Evolutionary conservation across 345 rosid species (phyloP), one percentile per base, ranked within the genome.

Genomic region (Diplotaxis tenuifolia): DNA sequence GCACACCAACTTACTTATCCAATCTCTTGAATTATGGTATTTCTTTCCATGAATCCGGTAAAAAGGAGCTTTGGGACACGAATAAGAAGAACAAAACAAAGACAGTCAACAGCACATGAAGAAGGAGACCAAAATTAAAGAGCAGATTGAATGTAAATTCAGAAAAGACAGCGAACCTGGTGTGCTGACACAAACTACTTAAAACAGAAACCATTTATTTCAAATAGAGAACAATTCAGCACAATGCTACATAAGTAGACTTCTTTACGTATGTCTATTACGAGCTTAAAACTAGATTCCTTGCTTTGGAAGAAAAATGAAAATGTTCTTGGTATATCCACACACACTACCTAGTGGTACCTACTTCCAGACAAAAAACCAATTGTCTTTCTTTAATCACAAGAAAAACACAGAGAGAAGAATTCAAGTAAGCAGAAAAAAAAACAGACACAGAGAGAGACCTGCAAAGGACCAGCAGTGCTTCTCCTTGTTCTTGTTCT

Each of bases 1-100:
- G 97, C 54, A 94, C 97, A 71, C 98, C 98, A 55, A 89, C 96
- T 82, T 91, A 82, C 84, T 91, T 94, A 71, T 91, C 97, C 85
- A 94, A 75, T 79, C 67, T 91, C 80, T 80, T 84, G 86, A 91
- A 94, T 84, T 94, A 91, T 2, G 88, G 83, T 55, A 89, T 83
- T 68, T 87, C 93, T 75, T 86, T 86, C 96, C 96, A 94, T 34
- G 84, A 54, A 65, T 91, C 93, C 53, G 97, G 96, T 74, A 94
- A 72, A n/a, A 73, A 88, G 87, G 49, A 89, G 93, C 96, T 94
- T 94, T 66, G 89, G 70, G 82, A 84, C 85, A 79, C n/a, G n/a
- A n/a, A n/a, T n/a, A n/a, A n/a, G n/a, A n/a, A n/a, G n/a, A n/a
- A n/a, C n/a, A n/a, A n/a, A n/a, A n/a, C n/a, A n/a, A n/a, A n/a